phyloP scores from a whole-genome alignment of 805 yeast genomes.

The Monosporozyma aquatica region DNA sequence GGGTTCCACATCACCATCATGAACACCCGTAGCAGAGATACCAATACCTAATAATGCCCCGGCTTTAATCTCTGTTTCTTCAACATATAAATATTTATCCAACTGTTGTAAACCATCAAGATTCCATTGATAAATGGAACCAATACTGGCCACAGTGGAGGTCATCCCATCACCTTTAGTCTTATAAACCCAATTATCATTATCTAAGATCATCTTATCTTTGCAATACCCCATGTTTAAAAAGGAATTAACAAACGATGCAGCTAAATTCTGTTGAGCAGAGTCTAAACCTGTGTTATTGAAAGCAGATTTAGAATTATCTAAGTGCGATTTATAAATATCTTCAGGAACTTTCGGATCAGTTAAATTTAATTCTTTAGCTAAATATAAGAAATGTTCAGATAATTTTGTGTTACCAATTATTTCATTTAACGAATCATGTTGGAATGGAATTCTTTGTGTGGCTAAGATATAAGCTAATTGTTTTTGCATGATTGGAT shows the following conservation, averaged over 20 bases:
- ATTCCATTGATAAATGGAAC: conserved; percentile 88
- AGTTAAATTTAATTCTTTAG: conserved; percentile 76
- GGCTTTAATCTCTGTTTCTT: conserved; percentile 82
- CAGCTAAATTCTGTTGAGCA: conserved; percentile 90
- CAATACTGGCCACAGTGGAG: conserved; percentile 85
- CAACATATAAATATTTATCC: conserved; percentile 80
- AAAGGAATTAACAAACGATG: conserved; percentile 88
- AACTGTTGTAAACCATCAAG: conserved; percentile 82
- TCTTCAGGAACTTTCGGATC: conserved; percentile 94
- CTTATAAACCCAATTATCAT: conserved; percentile 82
- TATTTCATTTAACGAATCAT: conserved; percentile 65
- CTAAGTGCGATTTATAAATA: conserved; percentile 83
- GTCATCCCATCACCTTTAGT: conserved; percentile 88
- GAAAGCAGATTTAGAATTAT: conserved; percentile 45
- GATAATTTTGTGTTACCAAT: conserved; percentile 71
- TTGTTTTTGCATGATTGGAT: conserved; percentile 72
- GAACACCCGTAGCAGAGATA: conserved; percentile 82
- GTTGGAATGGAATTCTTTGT: conserved; percentile 74
- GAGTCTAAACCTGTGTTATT: conserved; percentile 59
- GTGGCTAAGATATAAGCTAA: conserved; percentile 81
- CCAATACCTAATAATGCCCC: conserved; percentile 97
- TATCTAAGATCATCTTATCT: conserved; percentile 71
- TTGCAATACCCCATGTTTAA: conserved; percentile 84
- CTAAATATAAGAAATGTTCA: conserved; percentile 71
- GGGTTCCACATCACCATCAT: conserved; percentile 84